Evolutionary conservation across 495 filamentous ascomycete species (phyloP), one percentile per base, ranked within the genome.

Genomic region (Pseudoneurospora amorphoporcata): DNA sequence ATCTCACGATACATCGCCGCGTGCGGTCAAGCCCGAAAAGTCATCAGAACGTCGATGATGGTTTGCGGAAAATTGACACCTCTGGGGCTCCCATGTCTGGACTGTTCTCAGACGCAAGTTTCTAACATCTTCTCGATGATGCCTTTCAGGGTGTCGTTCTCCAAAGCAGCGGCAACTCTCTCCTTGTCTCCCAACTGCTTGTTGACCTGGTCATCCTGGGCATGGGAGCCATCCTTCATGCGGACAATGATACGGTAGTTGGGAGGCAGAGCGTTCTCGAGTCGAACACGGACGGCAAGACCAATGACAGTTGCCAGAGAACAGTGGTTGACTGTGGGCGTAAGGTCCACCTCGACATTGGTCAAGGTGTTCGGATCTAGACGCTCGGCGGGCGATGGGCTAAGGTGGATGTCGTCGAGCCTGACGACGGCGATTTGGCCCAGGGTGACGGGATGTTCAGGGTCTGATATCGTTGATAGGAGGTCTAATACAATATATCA

Each of bases 131-230:
- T 97, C 74, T 90, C 88, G 75, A 99, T 84, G 19, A 98, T 91
- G 69, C 89, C 88, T 88, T 93, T 92, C 72, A 99, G 84, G 0
- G 92, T 95, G 71, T 90, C 91, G 81, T 99, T 99, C 82, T 99
- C 96, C 76, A 98, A 82, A 8, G 95, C 95, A 39, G 95, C 96
- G 10, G 94, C 93, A 40, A 99, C 95, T 73, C 95, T 86, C 82
- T 99, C 95, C 84, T 99, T 99, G 82, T 99, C 96, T 68, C 89
- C 92, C 41, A 99, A 82, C 79, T 99, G 96, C 84, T 97, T 97
- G 82, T 94, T 98, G 58, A 98, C 94, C 79, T 96, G 93, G 72
- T 97, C 93, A 29, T 90, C 95, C 53, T 96, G 96, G 75, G 90
- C 92, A 78, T 98, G 95, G n/a, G 93, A 94, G 42, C 94, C 95